Base-by-base conservation (phyloP, 768 basidiomycete species). In the Xerocomus potaroensis region DNA sequence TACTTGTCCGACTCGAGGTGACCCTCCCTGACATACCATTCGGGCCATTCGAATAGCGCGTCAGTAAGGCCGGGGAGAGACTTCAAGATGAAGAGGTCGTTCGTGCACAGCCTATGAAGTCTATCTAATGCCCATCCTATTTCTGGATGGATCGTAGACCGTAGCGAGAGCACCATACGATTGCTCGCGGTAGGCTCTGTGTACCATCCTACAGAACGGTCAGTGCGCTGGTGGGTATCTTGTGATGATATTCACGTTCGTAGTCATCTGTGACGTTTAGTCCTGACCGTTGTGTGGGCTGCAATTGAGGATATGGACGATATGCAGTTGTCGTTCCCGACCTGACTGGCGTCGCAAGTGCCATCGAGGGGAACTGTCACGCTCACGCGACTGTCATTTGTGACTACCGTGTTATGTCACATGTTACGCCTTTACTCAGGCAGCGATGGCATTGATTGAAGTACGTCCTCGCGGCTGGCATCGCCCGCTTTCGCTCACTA, bases 71-170 rank as follows among this genome's bases (percentile, higher is more conserved):
- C 91, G 0, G 89, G 85, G 41, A 89, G 81, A 27, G 73, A 71
- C 31, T 73, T 75, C 47, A 97, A 75, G 46, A 79, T 62, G 65
- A 95, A 90, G 42, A 81, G 72, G 41, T 93, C 91, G 56, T 88
- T 86, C 55, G 77, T 76, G 55, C 82, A 84, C n/a, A 90, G 73
- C 16, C 88, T 79, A 51, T 86, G 82, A 9, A 98, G 77, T 39
- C 88, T 83, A 56, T 91, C 86, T 31, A 99, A 77, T 16, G 93
- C 89, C 88, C 91, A 97, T 46, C 81, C 81, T 46, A 93, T 76
- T 60, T 98, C 95, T 8, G 78, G 67, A 43, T 82, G 75, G 38
- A 98, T 84, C 5, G 83, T 86, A 12, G 91, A 97, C 21, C 83
- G 79, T 33, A 98, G 69, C 3, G 93, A 84, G 14, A 99, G 80